phyloP scores from a whole-genome alignment of 805 yeast species.

The Cyberlindnera veronae region DNA sequence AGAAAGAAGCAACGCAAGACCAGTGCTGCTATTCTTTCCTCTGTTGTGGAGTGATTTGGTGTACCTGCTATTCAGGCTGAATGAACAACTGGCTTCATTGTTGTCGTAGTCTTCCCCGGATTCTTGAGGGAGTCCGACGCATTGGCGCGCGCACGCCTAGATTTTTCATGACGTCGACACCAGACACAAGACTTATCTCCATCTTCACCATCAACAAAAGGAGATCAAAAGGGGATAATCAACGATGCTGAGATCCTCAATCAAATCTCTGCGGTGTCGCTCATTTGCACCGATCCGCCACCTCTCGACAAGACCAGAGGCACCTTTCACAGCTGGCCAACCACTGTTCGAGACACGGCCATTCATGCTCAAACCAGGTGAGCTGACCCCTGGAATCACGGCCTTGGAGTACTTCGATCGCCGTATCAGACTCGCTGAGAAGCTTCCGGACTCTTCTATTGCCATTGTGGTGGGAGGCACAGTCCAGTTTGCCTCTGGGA shows the following conservation, averaged over 20 bases:
- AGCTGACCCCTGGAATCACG: slow-evolving; percentile 83
- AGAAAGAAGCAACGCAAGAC: slow-evolving; percentile 16
- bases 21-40: slow-evolving; percentile 7
- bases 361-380: slow-evolving; percentile 65
- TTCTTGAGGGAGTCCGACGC: not conserved
- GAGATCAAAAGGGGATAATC: not conserved
- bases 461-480: slow-evolving; percentile 74
- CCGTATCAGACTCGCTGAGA: slow-evolving; percentile 52
- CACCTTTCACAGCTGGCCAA: slow-evolving; percentile 63
- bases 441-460: slow-evolving; percentile 58
- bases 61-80: not conserved
- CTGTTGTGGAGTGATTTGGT: slow-evolving; percentile 1
- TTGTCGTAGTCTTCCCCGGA: not conserved
- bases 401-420: slow-evolving; percentile 80
- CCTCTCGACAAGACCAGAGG: slow-evolving; percentile 16
- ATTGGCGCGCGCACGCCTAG: not conserved
- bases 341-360: slow-evolving; percentile 86
- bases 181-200: not conserved
- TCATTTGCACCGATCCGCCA: not conserved
- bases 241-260: slow-evolving; percentile 1
- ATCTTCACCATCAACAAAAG: not conserved
- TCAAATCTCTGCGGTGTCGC: not conserved
- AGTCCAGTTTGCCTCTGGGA: slow-evolving; percentile 79
- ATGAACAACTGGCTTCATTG: not conserved
- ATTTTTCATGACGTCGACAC: not conserved